A percentile compares a stretch with the other conserved stretches of the same genome.
Conservation (phyloP, 345 rosid species). For the Eucalyptus sp. region DNA sequence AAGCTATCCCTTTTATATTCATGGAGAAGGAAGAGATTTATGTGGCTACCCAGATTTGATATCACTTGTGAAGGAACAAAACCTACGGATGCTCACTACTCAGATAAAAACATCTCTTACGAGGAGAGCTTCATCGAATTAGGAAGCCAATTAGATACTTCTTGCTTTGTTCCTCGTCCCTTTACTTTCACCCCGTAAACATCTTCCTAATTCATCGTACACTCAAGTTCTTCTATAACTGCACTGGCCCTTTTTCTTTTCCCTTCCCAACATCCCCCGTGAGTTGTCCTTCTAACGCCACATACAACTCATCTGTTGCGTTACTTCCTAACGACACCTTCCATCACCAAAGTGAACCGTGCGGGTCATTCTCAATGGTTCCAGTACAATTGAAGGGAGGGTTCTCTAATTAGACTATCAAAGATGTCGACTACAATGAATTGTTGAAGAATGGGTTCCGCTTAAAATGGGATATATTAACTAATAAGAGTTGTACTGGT, state of each 20-base stretch:
- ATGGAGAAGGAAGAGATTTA: not conserved
- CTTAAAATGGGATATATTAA: not conserved
- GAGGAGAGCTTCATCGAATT: no score
- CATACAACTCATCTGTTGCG: not conserved
- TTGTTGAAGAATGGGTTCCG: not conserved
- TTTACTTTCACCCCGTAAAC: no score
- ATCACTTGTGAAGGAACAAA: no score
- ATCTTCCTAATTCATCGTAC: not conserved
- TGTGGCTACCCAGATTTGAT: not conserved
- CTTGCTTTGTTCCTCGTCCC: no score
- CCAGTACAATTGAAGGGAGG: not conserved
- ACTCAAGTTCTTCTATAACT: not conserved
- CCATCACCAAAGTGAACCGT: not conserved
- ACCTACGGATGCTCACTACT: no score
- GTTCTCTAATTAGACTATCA: not conserved
- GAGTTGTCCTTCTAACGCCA: not conserved
- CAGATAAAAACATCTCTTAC: no score
- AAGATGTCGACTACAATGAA: not conserved
- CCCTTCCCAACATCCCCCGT: not conserved
- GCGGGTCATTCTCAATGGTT: not conserved
- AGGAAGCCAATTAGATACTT: no score
- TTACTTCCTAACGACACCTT: not conserved
- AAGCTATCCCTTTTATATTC: not conserved
- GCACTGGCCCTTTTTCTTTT: not conserved
- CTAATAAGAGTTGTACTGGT: not conserved